Conservation (phyloP, 495 filamentous ascomycete species). For the Aspergillus avenaceus region DNA sequence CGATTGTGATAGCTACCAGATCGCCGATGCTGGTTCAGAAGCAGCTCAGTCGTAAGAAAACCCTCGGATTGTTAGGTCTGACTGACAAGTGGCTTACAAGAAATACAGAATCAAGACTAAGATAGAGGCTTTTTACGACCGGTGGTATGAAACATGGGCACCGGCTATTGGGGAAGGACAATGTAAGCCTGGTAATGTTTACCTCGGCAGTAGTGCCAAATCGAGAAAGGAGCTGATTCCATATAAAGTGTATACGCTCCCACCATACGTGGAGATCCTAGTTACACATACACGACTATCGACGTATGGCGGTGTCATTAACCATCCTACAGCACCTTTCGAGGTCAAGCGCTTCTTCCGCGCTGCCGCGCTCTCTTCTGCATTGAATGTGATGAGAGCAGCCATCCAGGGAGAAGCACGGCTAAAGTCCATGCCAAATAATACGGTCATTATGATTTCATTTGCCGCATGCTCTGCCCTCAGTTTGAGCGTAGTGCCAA, state of each 20-base stretch:
- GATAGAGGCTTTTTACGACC: slow-evolving; percentile 58
- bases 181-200: slow-evolving; percentile 28
- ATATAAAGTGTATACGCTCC: slow-evolving; percentile 50
- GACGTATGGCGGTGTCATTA: slow-evolving; percentile 70
- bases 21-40: slow-evolving; percentile 45
- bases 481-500: slow-evolving; percentile 55
- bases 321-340: slow-evolving; percentile 65
- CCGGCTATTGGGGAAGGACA: slow-evolving; percentile 54
- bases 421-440: slow-evolving; percentile 73
- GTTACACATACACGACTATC: slow-evolving; percentile 69
- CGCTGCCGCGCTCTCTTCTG: slow-evolving; percentile 62
- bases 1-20: slow-evolving; percentile 57
- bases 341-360: slow-evolving; percentile 70
- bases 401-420: slow-evolving; percentile 67
- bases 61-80: too few relatives aligned
- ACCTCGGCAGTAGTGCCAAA: background rate
- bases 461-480: slow-evolving; percentile 70
- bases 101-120: slow-evolving; percentile 49
- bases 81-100: slow-evolving; percentile 7
- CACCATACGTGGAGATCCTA: slow-evolving; percentile 71
- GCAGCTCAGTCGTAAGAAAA: slow-evolving; percentile 52
- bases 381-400: slow-evolving; percentile 67
- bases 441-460: slow-evolving; percentile 73
- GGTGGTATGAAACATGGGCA: slow-evolving; percentile 60
- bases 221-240: background rate